These are phyloP conservation scores for Sechiopsis laciniata DNA, from an alignment of 306 rosid genomes.

Conservation along the genomic window DNA sequence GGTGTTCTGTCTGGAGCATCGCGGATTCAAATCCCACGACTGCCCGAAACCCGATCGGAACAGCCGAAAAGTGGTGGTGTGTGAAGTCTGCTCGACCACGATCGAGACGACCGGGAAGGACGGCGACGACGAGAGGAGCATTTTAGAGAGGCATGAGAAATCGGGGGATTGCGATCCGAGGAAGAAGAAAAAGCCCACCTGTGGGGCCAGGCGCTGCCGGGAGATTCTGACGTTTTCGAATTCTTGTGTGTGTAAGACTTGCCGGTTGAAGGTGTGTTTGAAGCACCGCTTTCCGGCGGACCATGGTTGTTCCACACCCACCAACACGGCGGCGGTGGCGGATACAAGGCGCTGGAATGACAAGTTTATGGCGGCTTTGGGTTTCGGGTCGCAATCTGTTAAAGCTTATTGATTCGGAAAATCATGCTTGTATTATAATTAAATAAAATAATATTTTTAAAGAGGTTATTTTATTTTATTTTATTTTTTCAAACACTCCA, in stretches of 20 bases:
- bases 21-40: conserved; percentile 61
- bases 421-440: no score
- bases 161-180: conserved; percentile 69
- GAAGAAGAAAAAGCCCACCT: conserved; percentile 65
- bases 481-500: no score
- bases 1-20: conserved; percentile 79
- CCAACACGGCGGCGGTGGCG: background rate
- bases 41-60: conserved; percentile 64
- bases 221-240: conserved; percentile 70
- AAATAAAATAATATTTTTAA: no score
- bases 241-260: conserved; percentile 55
- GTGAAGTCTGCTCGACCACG: conserved; percentile 62
- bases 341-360: conserved; percentile 40
- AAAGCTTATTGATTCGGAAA: conserved; percentile 35
- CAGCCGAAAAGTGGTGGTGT: conserved; percentile 74
- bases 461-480: no score
- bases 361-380: conserved; percentile 50
- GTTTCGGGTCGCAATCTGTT: conserved; percentile 45
- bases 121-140: conserved; percentile 36
- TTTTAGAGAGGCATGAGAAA: conserved; percentile 47
- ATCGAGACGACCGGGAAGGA: conserved; percentile 54
- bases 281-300: conserved; percentile 80
- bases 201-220: conserved; percentile 70
- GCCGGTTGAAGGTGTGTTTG: conserved; percentile 68
- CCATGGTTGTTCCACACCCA: conserved; percentile 41